phyloP scores from a whole-genome alignment of 2,329 filamentous ascomycete species.

The Fonsecaea erecta region DNA sequence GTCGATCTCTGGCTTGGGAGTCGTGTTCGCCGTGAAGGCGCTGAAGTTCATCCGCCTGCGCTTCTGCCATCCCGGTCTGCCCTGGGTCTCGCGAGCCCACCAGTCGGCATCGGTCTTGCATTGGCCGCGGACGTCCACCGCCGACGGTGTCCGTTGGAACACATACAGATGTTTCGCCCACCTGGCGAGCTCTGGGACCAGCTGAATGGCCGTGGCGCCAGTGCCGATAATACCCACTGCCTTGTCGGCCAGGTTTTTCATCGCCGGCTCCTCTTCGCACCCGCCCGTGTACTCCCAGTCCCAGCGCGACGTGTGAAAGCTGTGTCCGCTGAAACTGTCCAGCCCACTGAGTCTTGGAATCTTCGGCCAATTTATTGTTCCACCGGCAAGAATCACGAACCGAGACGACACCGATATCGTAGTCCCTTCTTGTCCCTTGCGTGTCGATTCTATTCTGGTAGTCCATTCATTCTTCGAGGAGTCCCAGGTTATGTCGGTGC shows the following conservation, averaged over 20 bases:
- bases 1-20: not conserved
- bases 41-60: conserved; percentile 46
- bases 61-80: conserved; percentile 37
- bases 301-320: conserved; percentile 40
- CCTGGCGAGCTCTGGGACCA: not conserved
- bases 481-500: conserved; percentile 15
- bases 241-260: conserved; percentile 41
- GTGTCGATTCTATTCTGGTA: conserved; percentile 39
- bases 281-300: conserved; percentile 50
- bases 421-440: conserved; percentile 38
- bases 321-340: conserved; percentile 37
- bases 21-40: not conserved
- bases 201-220: conserved; percentile 27
- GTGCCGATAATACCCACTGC: conserved; percentile 29
- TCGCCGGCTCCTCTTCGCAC: conserved; percentile 40
- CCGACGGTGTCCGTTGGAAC: conserved; percentile 46
- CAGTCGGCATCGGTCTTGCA: conserved; percentile 14
- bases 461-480: conserved; percentile 41
- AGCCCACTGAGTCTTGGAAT: conserved; percentile 40
- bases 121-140: conserved; percentile 39
- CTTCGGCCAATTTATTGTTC: conserved; percentile 53
- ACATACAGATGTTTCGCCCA: conserved; percentile 28
- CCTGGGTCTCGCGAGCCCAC: conserved; percentile 10
- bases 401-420: conserved; percentile 41
- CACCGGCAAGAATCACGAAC: conserved; percentile 53